Percentiles rank a stretch among this genome's conserved stretches.
These are phyloP conservation scores for Scheffersomyces insectosa DNA, from an alignment of 1,139 yeast genomes.

Conservation along the genomic window DNA sequence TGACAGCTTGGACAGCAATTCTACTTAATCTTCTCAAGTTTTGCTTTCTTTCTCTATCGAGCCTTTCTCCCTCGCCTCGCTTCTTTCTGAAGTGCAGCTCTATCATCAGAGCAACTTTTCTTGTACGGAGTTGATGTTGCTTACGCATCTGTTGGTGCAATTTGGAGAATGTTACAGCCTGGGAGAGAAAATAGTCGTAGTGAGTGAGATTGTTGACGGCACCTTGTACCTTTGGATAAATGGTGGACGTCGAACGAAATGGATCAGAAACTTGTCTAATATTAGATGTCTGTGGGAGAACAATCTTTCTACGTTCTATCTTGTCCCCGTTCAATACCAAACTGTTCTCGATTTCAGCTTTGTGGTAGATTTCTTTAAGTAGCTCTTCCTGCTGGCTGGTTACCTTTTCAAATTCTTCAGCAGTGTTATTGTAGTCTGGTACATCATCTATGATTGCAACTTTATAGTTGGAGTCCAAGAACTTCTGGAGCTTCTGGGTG, in stretches of 20 bases:
- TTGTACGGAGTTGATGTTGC: constrained; percentile 66
- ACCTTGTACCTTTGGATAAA: constrained; percentile 44
- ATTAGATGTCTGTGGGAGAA: constrained; percentile 44
- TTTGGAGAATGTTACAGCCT: constrained; percentile 72
- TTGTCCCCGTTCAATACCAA: constrained; percentile 46
- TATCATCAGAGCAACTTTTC: constrained; percentile 76
- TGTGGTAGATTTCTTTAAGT: constrained; percentile 30
- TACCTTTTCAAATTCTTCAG: constrained; percentile 34
- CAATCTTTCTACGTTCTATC: constrained; percentile 44
- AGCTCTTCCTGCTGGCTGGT: constrained; percentile 34
- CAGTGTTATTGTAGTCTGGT: constrained; percentile 33
- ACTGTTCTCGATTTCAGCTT: constrained; percentile 35
- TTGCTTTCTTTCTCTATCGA: constrained; percentile 68
- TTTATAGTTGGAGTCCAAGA: constrained; percentile 51
- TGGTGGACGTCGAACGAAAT: constrained; percentile 36
- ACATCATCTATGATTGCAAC: constrained; percentile 45
- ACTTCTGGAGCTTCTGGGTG: constrained; percentile 47
- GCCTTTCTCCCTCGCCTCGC: constrained; percentile 86
- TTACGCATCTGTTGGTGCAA: constrained; percentile 68
- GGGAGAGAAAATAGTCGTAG: constrained; percentile 73
- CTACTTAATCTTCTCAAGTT: constrained; percentile 70
- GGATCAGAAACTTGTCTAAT: constrained; percentile 45
- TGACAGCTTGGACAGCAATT: constrained; percentile 78
- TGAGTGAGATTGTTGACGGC: constrained; percentile 50
- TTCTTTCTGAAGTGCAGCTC: constrained; percentile 85